Evolutionary conservation across 768 basidiomycete genomes (phyloP), one percentile per base, ranked within the genome.

Genomic region (Rhizopogon roseolus): DNA sequence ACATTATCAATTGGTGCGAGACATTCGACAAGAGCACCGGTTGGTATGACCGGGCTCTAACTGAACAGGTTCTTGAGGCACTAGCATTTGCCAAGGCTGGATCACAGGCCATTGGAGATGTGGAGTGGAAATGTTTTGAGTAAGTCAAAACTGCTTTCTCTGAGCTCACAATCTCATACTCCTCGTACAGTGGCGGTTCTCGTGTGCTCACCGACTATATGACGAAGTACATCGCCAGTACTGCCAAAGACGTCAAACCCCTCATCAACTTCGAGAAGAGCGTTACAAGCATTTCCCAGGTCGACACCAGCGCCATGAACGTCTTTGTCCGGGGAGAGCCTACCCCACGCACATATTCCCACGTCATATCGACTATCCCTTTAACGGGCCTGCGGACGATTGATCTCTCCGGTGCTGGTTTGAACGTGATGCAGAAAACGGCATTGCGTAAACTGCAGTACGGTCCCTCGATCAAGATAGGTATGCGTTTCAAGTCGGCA

Each of bases 321-420:
- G 59, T 64, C 8, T 48, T 49, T 22, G 44, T 55, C 1, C 40
- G 50, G 13, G 61, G 57, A 5, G 42, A 36, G 0, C 50, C 56
- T 16, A 3, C 22, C 22, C 29, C 29, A 42, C 42, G 22, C 32
- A 41, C 61, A 17, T 78, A 71, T 55, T 63, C 66, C 1, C 72
- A 78, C 37, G 75, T 77, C 58, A 71, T 79, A 53, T 71, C 67
- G 34, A 76, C 76, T 2, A 60, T 73, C 16, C 67, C 77, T 8
- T 62, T 78, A 6, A 52, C 65, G 16, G 61, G 65, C 42, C 66
- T 79, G 41, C 66, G 67, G 39, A 65, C 62, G 11, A 58, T 78
- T 44, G 65, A 78, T 57, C 58, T 52, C 57, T 60, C 60, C 62
- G 54, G 19, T 51, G 54, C 64, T 36, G 50, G 60, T 6, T 55